These are phyloP conservation scores for Trichosporon sp. DNA, from an alignment of 1,284 basidiomycete species.

Conservation along the genomic window DNA sequence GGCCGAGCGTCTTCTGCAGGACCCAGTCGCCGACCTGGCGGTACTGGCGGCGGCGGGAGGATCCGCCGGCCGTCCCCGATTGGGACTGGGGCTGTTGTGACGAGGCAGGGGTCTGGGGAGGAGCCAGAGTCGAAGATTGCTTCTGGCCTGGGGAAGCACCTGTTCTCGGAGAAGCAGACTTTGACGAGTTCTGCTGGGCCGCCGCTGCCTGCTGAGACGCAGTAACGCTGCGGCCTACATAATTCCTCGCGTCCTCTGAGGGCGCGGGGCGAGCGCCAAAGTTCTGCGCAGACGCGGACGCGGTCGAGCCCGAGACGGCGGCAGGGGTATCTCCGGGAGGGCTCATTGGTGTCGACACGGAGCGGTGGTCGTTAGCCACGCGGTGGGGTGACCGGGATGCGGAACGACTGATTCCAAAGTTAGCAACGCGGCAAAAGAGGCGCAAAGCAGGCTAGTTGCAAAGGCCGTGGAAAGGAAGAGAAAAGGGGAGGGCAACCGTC, in stretches of 20 bases:
- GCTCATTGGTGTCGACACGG: slow-evolving; percentile 21
- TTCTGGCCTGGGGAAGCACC: slow-evolving; percentile 7
- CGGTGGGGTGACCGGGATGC: slow-evolving; percentile 42
- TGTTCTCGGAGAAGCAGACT: not conserved
- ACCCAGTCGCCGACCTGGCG: slow-evolving; percentile 79
- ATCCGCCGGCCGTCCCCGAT: not conserved
- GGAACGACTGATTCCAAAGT: slow-evolving; percentile 26
- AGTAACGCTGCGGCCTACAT: slow-evolving; percentile 17
- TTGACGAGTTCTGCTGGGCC: slow-evolving; percentile 6
- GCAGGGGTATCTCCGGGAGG: slow-evolving; percentile 1
- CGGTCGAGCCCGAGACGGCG: slow-evolving; percentile 12
- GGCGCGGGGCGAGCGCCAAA: slow-evolving; percentile 21
- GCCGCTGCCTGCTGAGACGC: slow-evolving; percentile 3
- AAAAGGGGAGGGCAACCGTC: not conserved
- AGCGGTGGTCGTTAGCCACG: slow-evolving; percentile 20
- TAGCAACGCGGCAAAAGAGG: not conserved
- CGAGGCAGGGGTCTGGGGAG: not conserved
- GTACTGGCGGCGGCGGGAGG: slow-evolving; percentile 30
- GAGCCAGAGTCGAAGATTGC: not conserved
- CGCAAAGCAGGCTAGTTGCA: not conserved
- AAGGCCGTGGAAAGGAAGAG: not conserved
- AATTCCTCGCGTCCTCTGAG: slow-evolving; percentile 30
- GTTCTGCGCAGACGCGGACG: slow-evolving; percentile 16
- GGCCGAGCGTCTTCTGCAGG: slow-evolving; percentile 92
- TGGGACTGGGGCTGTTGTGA: not conserved